Evolutionary conservation across 2,329 filamentous ascomycete species (phyloP), one percentile per base, ranked within the genome.

Genomic region (Helicocarpus griseus): DNA sequence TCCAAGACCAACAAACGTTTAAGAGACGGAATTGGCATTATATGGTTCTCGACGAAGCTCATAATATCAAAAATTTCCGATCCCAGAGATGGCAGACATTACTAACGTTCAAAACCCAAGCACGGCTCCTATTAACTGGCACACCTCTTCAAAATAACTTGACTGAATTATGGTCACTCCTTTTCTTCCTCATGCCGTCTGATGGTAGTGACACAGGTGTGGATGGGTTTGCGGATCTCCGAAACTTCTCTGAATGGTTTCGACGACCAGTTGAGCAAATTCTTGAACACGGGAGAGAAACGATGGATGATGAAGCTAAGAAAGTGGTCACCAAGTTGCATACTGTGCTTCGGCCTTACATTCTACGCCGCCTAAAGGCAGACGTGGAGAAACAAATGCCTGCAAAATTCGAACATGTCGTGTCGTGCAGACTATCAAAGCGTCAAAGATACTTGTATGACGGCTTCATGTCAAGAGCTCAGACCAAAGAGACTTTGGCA

Each of bases 381-480:
- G 93, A 98, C 63, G 93, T 98, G 5, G 94, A 98, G 72, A 96
- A 97, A 72, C 93, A 98, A 66, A 95, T 98, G 87, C 93, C 94
- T 0, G 90, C 82, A 55, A 98, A 98, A 67, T 95, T 95, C 63
- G 94, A 98, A 67, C 90, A 96, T 63, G 89, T 98, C 19, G 87
- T 97, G 57, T 90, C 95, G 63, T 98, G 93, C 68, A 86, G 91
- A 41, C 76, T 98, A 4, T 97, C 91, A 5, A 96, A 97, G 67
- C 84, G 93, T 22, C 93, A 98, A 65, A 83, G 93, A 40, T 93
- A 95, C 69, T 74, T 98, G 7, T 98, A 98, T 63, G 93, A 98
- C 69, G 91, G 91, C 1, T 98, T 97, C 69, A 82, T 98, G 72
- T 89, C 88, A 31, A 83, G 90, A 51, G 85, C 86, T 3, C 89